phyloP scores from a whole-genome alignment of 768 basidiomycete species.

The Leccinum rimulosum region DNA sequence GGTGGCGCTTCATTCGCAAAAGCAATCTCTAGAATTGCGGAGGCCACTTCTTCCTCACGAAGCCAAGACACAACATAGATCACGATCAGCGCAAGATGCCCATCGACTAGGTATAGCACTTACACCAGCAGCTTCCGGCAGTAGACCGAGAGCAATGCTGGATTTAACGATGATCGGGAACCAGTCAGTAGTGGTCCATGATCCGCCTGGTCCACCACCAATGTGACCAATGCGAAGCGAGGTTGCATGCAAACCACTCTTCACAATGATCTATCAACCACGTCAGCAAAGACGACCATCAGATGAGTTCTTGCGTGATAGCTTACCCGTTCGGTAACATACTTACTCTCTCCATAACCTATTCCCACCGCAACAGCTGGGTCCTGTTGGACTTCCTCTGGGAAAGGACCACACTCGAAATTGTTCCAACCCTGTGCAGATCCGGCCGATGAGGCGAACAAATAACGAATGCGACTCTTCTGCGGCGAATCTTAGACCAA shows the following conservation, averaged over 20 bases:
- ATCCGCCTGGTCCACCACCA: constrained; percentile 39
- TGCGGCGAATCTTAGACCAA: constrained; percentile 31
- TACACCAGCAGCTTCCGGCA: constrained; percentile 34
- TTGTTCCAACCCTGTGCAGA: constrained; percentile 33
- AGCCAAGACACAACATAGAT: constrained; percentile 42
- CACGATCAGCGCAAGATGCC: background rate
- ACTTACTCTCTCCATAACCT: constrained; percentile 51
- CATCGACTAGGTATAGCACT: no score
- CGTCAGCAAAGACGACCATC: background rate
- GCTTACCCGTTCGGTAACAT: constrained; percentile 36
- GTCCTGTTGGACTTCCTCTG: constrained; percentile 35
- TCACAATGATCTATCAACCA: constrained; percentile 34
- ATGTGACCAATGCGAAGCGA: constrained; percentile 48
- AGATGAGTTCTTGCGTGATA: no score
- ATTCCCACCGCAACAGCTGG: constrained; percentile 34
- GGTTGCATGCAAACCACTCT: constrained; percentile 36
- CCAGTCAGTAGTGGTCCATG: constrained; percentile 47
- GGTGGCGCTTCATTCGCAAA: constrained; percentile 17
- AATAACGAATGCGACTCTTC: constrained; percentile 27
- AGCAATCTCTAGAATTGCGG: constrained; percentile 31
- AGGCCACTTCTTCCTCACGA: constrained; percentile 38
- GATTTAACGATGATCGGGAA: constrained; percentile 43
- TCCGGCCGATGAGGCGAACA: constrained; percentile 42
- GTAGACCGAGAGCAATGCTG: constrained; percentile 26
- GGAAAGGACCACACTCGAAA: constrained; percentile 27